Evolutionary conservation across 2,329 filamentous ascomycete species (phyloP), one percentile per base, ranked within the genome.

Genomic region (Myriosclerotinia scirpicola): DNA sequence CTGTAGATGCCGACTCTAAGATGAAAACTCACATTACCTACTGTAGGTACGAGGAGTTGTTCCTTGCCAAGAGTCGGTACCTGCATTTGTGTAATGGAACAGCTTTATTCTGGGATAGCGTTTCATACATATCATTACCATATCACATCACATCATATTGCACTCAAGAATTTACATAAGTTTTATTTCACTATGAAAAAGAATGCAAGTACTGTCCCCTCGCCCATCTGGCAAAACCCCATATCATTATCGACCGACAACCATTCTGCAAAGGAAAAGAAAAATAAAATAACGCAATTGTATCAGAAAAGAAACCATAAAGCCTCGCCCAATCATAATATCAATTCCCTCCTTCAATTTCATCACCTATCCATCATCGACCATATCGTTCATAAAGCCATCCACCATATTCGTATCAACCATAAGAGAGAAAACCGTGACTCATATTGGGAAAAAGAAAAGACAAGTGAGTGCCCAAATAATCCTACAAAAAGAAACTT

Each of bases 401-500:
- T 40, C 44, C n/a, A 15, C n/a, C n/a, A 61, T 50, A 61, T 38
- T 52, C 46, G 17, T 61, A 26, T 50, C 8, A 50, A 26, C 14
- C n/a, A 12, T 38, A n/a, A 61, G 20, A 50, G 34, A 61, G n/a
- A 61, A 50, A 61, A n/a, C 30, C n/a, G 22, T 38, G 26, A 17
- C 14, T 1, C 44, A 50, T 20, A 9, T 40, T 11, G 58, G 30
- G 30, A 40, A 48, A 38, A 50, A 59, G 36, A 44, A 15, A 52
- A 30, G n/a, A 20, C 40, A 42, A 53, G 54, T 52, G 46, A 30
- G 36, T 65, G 63, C 54, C 54, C 54, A 60, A 52, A 53, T 60
- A 60, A 60, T 60, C 54, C 44, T 60, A 65, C 44, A 50, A 65
- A 65, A 53, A 60, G 17, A 50, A 65, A 56, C 38, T 42, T 59